Conservation (phyloP, 2,329 filamentous ascomycete species). For the Aspergillus intermedius region DNA sequence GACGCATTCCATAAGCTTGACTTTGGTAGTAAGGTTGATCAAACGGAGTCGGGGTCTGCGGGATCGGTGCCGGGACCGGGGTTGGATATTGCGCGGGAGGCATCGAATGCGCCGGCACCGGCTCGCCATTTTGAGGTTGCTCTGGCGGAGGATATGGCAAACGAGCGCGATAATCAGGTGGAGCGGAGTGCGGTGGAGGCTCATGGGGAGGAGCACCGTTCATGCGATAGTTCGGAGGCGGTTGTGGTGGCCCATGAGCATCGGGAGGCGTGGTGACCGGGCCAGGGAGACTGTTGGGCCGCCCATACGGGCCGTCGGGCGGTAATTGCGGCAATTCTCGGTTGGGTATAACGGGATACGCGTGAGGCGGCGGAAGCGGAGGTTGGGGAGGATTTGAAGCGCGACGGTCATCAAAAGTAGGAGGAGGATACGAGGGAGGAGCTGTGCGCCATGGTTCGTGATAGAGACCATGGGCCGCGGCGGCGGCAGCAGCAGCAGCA, state of each 20-base stretch:
- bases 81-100: constrained; percentile 25
- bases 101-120: constrained; percentile 23
- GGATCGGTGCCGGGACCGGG: constrained; percentile 16
- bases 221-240: constrained; percentile 25
- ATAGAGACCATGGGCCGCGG: constrained; percentile 21
- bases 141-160: constrained; percentile 28
- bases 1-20: constrained; percentile 26
- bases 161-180: constrained; percentile 28
- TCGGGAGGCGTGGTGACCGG: constrained; percentile 24
- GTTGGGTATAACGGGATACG: constrained; percentile 25
- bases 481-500: constrained; percentile 28
- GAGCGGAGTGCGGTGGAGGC: constrained; percentile 24
- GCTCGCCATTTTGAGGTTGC: constrained; percentile 23
- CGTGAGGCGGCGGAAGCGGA: constrained; percentile 21
- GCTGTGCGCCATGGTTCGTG: constrained; percentile 29
- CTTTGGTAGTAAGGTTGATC: constrained; percentile 30
- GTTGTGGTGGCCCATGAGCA: constrained; percentile 13
- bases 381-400: constrained; percentile 22
- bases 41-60: constrained; percentile 19
- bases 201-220: constrained; percentile 30
- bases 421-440: constrained; percentile 23
- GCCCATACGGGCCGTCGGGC: constrained; percentile 27
- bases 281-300: constrained; percentile 25
- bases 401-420: constrained; percentile 18
- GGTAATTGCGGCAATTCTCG: constrained; percentile 31